These are phyloP conservation scores for Penicillium sp. DNA, from an alignment of 2,329 filamentous ascomycete genomes.

Conservation along the genomic window DNA sequence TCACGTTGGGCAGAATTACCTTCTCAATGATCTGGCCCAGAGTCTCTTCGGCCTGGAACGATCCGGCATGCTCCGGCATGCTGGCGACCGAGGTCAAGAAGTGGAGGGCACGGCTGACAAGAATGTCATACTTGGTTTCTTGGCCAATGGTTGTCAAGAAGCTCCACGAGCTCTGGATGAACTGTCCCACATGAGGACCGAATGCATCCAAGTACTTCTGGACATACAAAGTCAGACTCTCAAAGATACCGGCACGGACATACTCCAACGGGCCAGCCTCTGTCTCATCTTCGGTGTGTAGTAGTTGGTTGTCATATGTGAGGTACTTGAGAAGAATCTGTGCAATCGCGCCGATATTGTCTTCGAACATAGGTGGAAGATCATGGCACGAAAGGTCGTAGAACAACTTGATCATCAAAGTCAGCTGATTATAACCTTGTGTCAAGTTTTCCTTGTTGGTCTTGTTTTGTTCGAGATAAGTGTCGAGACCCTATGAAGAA, in stretches of 20 bases:
- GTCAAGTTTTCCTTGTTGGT: constrained; percentile 74
- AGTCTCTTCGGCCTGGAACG: constrained; percentile 81
- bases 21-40: constrained; percentile 90
- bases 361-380: constrained; percentile 90
- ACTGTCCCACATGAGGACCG: constrained; percentile 74
- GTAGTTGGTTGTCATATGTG: constrained; percentile 79
- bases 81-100: constrained; percentile 90
- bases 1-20: constrained; percentile 91
- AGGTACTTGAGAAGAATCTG: constrained; percentile 89
- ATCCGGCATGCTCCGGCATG: constrained; percentile 74
- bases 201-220: constrained; percentile 97
- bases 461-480: constrained; percentile 71
- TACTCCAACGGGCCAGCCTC: constrained; percentile 84
- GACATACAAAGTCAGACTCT: constrained; percentile 84
- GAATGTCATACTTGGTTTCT: constrained; percentile 89
- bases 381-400: constrained; percentile 98
- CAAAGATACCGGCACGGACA: constrained; percentile 91
- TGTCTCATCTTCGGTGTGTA: constrained; percentile 84
- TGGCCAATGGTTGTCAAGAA: constrained; percentile 83
- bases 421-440: constrained; percentile 81
- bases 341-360: constrained; percentile 77
- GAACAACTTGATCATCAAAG: constrained; percentile 86
- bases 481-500: constrained; percentile 49
- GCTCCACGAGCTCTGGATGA: constrained; percentile 89
- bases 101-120: constrained; percentile 92